Evolutionary conservation across 441 rosid species (phyloP).

Genomic region (Euphorbia schlechtendalii): DNA sequence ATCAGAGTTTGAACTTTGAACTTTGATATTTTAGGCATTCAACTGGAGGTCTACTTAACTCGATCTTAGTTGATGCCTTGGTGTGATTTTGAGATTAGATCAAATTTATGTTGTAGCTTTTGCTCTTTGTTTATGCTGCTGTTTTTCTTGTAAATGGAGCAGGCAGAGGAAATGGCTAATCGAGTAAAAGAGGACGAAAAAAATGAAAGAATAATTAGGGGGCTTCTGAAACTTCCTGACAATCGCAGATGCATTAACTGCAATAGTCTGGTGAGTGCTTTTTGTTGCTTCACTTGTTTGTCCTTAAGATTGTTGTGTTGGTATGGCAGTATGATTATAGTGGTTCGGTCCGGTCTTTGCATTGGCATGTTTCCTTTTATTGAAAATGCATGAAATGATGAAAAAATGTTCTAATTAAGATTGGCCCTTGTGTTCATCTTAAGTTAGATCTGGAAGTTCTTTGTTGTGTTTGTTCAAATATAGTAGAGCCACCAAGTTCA

Average conservation of each 20-base stretch:
- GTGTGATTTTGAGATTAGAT: not conserved
- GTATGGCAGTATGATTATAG: not conserved
- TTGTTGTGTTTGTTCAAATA: not conserved
- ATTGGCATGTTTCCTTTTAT: not conserved
- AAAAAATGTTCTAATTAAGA: too few species aligned
- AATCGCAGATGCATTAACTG: conserved; percentile 92
- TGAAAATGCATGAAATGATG: not conserved
- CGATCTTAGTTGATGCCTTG: too few species aligned
- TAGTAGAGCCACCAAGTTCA: not conserved
- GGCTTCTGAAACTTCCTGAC: conserved; percentile 77
- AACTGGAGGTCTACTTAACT: not conserved
- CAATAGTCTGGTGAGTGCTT: conserved; percentile 68
- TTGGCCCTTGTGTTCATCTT: not conserved
- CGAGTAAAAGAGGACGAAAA: conserved; percentile 86
- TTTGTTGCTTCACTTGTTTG: not conserved
- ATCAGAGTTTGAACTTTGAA: not conserved
- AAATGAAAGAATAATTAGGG: conserved; percentile 73
- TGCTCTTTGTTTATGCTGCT: not conserved
- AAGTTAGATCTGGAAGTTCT: not conserved
- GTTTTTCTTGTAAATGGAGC: not conserved
- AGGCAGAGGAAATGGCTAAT: conserved; percentile 54
- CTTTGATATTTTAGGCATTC: not conserved
- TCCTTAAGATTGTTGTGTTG: conserved; percentile 10
- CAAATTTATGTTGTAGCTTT: not conserved
- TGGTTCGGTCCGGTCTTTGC: not conserved